Base-by-base conservation (phyloP, 257 asterid genomes). In the Marsdenia floribunda region DNA sequence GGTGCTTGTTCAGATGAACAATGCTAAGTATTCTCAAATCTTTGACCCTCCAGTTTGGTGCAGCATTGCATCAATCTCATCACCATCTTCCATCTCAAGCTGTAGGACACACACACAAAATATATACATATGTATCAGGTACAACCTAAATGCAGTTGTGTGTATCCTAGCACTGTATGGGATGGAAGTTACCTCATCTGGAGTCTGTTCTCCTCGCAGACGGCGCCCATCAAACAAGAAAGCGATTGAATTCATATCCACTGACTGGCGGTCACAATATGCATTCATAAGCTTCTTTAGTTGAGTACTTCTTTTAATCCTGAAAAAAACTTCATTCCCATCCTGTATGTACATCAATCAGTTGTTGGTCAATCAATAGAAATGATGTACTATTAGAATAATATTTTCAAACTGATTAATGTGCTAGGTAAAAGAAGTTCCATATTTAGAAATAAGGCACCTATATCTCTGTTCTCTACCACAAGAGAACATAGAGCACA, bases 231-330 rank as follows among this genome's bases (percentile, higher is more conserved):
- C 87, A 81, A 81, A 84, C 75, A 81, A 74, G 75, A 84, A 84
- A 0, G 87, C 85, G n/a, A 84, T 78, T 14, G 85, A 78, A 42
- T 66, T 81, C 4, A 76, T 21, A 46, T 84, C 87, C 70, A 81
- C 83, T 0, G 87, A 84, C 49, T 84, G 87, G n/a, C 85, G 81
- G 66, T 84, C 85, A 40, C 85, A 84, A 57, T 84, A 81, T 0
- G 85, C 87, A 76, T 78, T 81, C 87, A 84, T 84, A 37, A 84
- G 87, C 81, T 84, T 84, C 78, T 79, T 81, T 16, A 81, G 78
- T 26, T 84, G 85, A 40, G 85, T 84, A 70, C 81, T 84, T 73
- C 87, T 84, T 63, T 84, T 84, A 66, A 83, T 83, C 85, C 83
- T 72, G 77, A 83, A 83, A 66, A 83, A 83, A 0, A 83, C 87